These are phyloP conservation scores for Acorus gramineus DNA, from an alignment of 106 monocot genomes.

Conservation along the genomic window DNA sequence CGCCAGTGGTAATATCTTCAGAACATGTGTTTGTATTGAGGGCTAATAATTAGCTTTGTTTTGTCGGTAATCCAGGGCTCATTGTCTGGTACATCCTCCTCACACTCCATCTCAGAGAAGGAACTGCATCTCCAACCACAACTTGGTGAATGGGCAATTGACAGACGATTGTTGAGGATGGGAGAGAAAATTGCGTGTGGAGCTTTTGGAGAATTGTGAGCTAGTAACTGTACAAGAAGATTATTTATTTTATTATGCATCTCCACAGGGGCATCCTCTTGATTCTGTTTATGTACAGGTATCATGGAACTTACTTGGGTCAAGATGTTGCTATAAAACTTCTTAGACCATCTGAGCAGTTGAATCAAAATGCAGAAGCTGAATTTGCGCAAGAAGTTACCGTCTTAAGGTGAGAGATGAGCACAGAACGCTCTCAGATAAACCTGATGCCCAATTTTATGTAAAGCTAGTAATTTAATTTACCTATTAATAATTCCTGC, in stretches of 20 bases:
- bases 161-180: constrained; percentile 45
- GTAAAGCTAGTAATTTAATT: no score
- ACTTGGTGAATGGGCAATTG: constrained; percentile 56
- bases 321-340: constrained; percentile 90
- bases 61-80: constrained; percentile 35
- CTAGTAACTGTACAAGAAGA: not conserved
- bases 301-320: constrained; percentile 64
- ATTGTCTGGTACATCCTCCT: constrained; percentile 41
- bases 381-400: constrained; percentile 80
- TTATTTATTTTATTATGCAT: not conserved
- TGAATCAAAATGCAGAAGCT: constrained; percentile 29
- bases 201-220: constrained; percentile 80
- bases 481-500: no score
- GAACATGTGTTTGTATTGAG: no score
- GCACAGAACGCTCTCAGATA: no score
- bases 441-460: no score
- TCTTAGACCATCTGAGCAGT: constrained; percentile 55
- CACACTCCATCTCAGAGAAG: constrained; percentile 18
- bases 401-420: constrained; percentile 50
- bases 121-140: constrained; percentile 26
- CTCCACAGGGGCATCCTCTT: not conserved
- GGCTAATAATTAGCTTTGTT: not conserved
- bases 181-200: constrained; percentile 71
- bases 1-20: no score
- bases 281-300: constrained; percentile 27